Evolutionary conservation across 805 yeast genomes (phyloP), one percentile per base, ranked within the genome.

Genomic region (Zygosaccharomyces bailii): DNA sequence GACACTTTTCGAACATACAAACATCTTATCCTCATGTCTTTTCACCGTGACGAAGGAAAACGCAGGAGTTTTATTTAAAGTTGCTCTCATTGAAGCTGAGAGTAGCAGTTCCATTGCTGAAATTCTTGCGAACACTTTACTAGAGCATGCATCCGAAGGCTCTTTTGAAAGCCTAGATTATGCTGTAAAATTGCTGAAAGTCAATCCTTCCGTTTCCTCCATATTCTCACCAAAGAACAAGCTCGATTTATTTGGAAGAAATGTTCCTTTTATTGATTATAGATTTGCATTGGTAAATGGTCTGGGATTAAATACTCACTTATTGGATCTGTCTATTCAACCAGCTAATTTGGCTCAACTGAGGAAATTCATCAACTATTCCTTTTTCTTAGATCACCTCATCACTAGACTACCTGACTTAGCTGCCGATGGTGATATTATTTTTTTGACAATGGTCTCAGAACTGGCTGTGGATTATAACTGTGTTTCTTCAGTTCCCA

Each of bases 241-340:
- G 2, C 37, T 45, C 3, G 36, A 27, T 1, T 56, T 63, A 34
- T 44, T 65, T 18, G 42, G 34, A 0, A 52, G 59, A 4, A 62
- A 67, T 57, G 63, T 70, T 10, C 56, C 60, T 1, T 20, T 30
- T 2, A 50, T 69, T 25, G 72, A 70, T 45, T 57, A 66, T 8
- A 59, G 68, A 32, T 47, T 78, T 16, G 56, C 81, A 0, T 54
- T 77, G 19, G 73, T 78, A 0, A 78, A 76, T 51, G 70, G 78
- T 1, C 54, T 79, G 37, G 73, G 66, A 19, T 63, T 68, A 9
- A 73, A 68, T 43, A 61, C 73, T 1, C 70, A 68, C 39, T 19
- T 67, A 1, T 23, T 48, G 17, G 44, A 39, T 9, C n/a, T 42
- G 8, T 48, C 51, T 38, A 11, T 29, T 14, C 29, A 42, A 2